Percentiles rank a stretch among this genome's conserved stretches.
Conservation (phyloP, 495 filamentous ascomycete genomes). For the Durotheca rogersii region DNA sequence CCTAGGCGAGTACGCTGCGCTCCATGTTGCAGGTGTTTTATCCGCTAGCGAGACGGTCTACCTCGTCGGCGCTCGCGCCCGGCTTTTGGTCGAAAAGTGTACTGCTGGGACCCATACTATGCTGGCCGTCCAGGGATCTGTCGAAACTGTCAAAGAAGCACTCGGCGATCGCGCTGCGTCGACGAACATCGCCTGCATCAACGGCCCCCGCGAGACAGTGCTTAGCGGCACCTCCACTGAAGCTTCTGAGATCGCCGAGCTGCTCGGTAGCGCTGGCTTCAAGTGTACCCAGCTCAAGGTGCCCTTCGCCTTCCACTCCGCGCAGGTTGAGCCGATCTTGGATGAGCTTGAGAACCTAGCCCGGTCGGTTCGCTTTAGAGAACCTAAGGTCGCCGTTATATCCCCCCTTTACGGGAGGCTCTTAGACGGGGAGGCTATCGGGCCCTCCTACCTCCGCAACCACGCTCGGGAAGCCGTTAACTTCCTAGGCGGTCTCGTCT, state of each 20-base stretch:
- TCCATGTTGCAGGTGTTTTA: slow-evolving; percentile 77
- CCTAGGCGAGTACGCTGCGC: slow-evolving; percentile 82
- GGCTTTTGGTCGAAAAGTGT: slow-evolving; percentile 72
- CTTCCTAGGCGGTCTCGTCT: slow-evolving; percentile 63
- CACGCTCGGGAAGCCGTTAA: slow-evolving; percentile 75
- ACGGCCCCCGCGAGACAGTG: slow-evolving; percentile 62
- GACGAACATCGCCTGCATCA: slow-evolving; percentile 60
- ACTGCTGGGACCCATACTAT: slow-evolving; percentile 69
- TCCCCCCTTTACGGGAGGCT: slow-evolving; percentile 67
- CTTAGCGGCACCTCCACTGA: slow-evolving; percentile 54
- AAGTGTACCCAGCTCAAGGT: slow-evolving; percentile 71
- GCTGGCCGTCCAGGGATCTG: slow-evolving; percentile 57
- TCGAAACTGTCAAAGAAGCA: slow-evolving; percentile 42
- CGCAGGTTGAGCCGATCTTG: slow-evolving; percentile 76
- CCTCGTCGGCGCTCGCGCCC: slow-evolving; percentile 74
- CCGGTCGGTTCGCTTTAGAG: slow-evolving; percentile 57
- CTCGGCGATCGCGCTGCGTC: slow-evolving; percentile 36
- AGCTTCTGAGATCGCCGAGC: slow-evolving; percentile 59
- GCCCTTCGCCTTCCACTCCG: slow-evolving; percentile 80
- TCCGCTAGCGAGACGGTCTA: slow-evolving; percentile 78
- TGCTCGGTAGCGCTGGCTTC: slow-evolving; percentile 57
- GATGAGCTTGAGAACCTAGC: slow-evolving; percentile 63
- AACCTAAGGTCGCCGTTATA: slow-evolving; percentile 66
- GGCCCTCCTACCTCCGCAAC: slow-evolving; percentile 60
- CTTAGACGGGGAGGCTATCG: slow-evolving; percentile 57